A percentile compares a stretch with the other conserved stretches of the same genome.
Evolutionary conservation across 2,329 filamentous ascomycete genomes (phyloP).

Genomic region (Colletotrichum sp.): DNA sequence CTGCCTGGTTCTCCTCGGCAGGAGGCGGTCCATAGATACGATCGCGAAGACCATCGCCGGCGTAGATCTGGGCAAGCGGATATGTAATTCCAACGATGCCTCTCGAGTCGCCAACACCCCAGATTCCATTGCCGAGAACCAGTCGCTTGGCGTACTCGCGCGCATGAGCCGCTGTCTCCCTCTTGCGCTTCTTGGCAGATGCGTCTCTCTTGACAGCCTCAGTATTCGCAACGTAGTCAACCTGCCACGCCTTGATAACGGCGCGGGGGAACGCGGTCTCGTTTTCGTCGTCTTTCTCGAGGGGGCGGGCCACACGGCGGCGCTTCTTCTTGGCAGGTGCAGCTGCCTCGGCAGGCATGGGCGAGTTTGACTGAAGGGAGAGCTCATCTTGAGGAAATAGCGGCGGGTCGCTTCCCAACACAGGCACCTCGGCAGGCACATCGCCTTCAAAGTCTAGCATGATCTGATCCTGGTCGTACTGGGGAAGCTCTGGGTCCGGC

Average conservation of each 20-base stretch:
- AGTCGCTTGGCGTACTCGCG: slow-evolving; percentile 45
- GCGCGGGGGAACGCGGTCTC: background rate
- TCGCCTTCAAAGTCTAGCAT: background rate
- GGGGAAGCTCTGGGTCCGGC: slow-evolving; percentile 2
- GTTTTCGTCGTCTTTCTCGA: background rate
- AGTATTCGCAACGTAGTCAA: slow-evolving; percentile 44
- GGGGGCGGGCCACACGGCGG: background rate
- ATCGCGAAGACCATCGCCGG: slow-evolving; percentile 47
- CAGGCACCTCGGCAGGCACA: background rate
- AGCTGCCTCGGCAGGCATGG: background rate
- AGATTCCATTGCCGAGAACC: slow-evolving; percentile 43
- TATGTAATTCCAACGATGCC: slow-evolving; percentile 36
- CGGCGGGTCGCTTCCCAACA: background rate
- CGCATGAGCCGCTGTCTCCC: slow-evolving; percentile 37
- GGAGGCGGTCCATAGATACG: slow-evolving; percentile 38
- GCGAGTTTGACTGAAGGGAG: background rate
- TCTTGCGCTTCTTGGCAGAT: slow-evolving; percentile 14
- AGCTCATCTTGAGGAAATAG: background rate
- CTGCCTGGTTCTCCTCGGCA: slow-evolving; percentile 21
- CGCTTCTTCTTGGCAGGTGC: background rate
- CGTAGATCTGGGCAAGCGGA: slow-evolving; percentile 51
- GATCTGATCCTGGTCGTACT: background rate
- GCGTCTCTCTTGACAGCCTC: slow-evolving; percentile 29
- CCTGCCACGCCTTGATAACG: slow-evolving; percentile 36
- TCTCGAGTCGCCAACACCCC: slow-evolving; percentile 37